These are phyloP conservation scores for Microcyclospora tardicrescens DNA, from an alignment of 2,329 filamentous ascomycete genomes.

Conservation along the genomic window DNA sequence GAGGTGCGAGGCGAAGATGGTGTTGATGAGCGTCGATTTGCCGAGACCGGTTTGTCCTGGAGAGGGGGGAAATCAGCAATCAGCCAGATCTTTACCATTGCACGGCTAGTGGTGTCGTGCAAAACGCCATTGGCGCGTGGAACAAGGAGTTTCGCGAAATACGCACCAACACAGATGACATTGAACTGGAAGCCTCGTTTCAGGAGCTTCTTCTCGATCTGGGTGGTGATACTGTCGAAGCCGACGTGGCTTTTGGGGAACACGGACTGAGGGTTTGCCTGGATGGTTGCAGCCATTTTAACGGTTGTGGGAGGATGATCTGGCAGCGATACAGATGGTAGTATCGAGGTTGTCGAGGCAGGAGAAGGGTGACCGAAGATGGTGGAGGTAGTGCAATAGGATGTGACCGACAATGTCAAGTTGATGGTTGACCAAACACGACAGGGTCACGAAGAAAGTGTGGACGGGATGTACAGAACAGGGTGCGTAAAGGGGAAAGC, in stretches of 20 bases:
- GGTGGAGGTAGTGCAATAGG: too few relatives aligned
- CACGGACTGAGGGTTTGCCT: conserved; percentile 45
- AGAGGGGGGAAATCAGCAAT: background rate
- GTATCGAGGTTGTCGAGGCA: too few relatives aligned
- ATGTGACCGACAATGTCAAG: too few relatives aligned
- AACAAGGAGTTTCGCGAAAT: background rate
- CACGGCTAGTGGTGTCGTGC: too few relatives aligned
- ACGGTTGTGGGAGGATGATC: too few relatives aligned
- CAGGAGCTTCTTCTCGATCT: conserved; percentile 98
- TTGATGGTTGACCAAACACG: too few relatives aligned
- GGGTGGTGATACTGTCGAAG: conserved; percentile 99
- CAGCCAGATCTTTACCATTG: too few relatives aligned
- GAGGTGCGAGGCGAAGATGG: conserved; percentile 97
- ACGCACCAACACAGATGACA: conserved; percentile 96
- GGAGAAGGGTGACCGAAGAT: too few relatives aligned
- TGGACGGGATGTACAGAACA: too few relatives aligned
- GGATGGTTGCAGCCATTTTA: conserved; percentile 18
- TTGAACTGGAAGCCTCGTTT: conserved; percentile 99
- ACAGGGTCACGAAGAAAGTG: too few relatives aligned
- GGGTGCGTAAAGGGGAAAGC: too few relatives aligned
- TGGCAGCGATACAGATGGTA: too few relatives aligned
- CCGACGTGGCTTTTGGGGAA: conserved; percentile 97
- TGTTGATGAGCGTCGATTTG: conserved; percentile 99
- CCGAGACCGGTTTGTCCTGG: conserved; percentile 93
- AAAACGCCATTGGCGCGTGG: background rate